A percentile compares a stretch with the other conserved stretches of the same genome.
Conservation (phyloP, 495 filamentous ascomycete species). For the Tuber aestivum region DNA sequence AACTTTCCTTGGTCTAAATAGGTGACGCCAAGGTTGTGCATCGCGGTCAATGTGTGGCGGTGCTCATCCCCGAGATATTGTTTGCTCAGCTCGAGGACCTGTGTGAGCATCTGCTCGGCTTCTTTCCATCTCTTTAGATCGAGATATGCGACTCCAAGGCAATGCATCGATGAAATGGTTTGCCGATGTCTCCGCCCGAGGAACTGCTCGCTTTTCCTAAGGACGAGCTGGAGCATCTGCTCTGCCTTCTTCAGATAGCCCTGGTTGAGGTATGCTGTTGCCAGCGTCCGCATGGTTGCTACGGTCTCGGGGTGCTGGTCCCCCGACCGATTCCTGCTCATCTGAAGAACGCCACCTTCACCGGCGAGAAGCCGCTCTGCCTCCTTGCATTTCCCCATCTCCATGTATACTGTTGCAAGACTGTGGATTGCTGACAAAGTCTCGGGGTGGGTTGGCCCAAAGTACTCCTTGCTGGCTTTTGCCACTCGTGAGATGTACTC, state of each 20-base stretch:
- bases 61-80: constrained; percentile 41
- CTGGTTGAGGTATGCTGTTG: constrained; percentile 16
- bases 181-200: neutral
- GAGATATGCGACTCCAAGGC: neutral
- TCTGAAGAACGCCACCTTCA: neutral
- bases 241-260: neutral
- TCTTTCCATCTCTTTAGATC: constrained; percentile 12
- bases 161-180: neutral
- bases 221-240: neutral
- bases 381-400: neutral
- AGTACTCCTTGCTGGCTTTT: neutral
- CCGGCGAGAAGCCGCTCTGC: constrained; percentile 3
- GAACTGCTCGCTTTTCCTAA: neutral
- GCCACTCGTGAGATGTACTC: neutral
- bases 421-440: constrained; percentile 9
- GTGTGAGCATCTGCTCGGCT: neutral
- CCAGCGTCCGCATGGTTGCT: constrained; percentile 42
- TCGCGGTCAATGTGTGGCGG: constrained; percentile 42
- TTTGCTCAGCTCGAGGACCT: neutral
- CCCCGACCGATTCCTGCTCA: constrained; percentile 18
- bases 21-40: constrained; percentile 41
- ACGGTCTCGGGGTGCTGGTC: constrained; percentile 45
- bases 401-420: neutral
- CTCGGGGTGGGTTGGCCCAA: constrained; percentile 4
- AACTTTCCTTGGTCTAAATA: constrained; percentile 41